Conservation (phyloP, 2,329 filamentous ascomycete genomes). For the Akanthomyces uredinophilus region DNA sequence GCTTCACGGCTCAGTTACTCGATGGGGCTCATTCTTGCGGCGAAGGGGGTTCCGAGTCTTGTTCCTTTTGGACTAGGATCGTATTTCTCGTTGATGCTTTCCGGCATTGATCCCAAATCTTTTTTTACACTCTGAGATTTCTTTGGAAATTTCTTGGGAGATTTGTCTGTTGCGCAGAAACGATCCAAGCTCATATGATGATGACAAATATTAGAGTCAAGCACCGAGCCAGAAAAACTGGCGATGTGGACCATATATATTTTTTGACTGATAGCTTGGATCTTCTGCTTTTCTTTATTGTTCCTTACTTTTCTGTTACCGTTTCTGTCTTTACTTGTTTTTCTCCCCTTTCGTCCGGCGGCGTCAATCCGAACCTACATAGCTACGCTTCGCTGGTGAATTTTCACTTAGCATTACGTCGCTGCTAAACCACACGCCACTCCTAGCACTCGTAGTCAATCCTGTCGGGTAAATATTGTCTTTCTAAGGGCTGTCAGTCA, state of each 20-base stretch:
- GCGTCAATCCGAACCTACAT: too few relatives aligned
- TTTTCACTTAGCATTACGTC: too few relatives aligned
- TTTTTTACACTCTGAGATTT: slow-evolving; percentile 20
- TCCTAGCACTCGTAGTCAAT: too few relatives aligned
- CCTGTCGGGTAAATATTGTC: too few relatives aligned
- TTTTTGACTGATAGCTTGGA: slow-evolving; percentile 15
- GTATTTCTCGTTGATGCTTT: slow-evolving; percentile 12
- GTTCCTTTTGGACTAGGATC: background rate
- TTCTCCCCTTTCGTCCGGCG: too few relatives aligned
- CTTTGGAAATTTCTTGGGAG: slow-evolving; percentile 16
- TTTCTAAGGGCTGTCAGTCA: too few relatives aligned
- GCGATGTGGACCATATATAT: slow-evolving; percentile 15
- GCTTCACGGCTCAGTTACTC: slow-evolving; percentile 69
- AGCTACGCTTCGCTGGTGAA: too few relatives aligned
- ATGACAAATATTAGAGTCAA: slow-evolving; percentile 23
- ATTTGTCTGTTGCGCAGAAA: slow-evolving; percentile 4
- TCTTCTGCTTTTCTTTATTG: background rate
- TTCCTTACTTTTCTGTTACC: too few relatives aligned
- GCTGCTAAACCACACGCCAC: too few relatives aligned
- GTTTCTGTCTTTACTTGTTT: background rate
- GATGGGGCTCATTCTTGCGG: slow-evolving; percentile 99
- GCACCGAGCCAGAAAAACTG: slow-evolving; percentile 18
- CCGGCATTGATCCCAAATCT: slow-evolving; percentile 15
- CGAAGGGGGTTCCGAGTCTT: slow-evolving; percentile 64
- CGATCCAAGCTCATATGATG: slow-evolving; percentile 20